Percentiles rank a stretch among this genome's conserved stretches.
phyloP scores from a whole-genome alignment of 805 yeast genomes.

The Pichia scutulata region DNA sequence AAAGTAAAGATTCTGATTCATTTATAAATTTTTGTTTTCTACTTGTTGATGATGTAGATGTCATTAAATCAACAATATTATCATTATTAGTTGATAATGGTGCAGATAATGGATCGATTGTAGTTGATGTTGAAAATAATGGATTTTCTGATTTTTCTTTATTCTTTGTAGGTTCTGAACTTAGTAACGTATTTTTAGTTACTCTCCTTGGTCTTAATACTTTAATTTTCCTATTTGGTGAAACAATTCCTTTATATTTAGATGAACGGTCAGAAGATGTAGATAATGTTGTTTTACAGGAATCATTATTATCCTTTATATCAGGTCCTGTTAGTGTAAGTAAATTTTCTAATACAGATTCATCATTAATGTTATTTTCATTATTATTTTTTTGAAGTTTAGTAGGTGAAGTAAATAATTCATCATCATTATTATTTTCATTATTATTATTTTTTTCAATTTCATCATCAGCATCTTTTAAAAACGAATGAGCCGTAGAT shows the following conservation, averaged over 20 bases:
- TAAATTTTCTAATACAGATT: slow-evolving; percentile 19
- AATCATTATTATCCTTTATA: background rate
- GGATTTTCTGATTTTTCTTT: background rate
- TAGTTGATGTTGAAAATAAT: background rate
- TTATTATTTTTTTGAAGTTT: slow-evolving; percentile 5
- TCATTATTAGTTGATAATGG: background rate
- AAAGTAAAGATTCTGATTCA: slow-evolving; percentile 45
- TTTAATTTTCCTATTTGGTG: slow-evolving; percentile 35
- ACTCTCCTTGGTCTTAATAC: slow-evolving; percentile 41
- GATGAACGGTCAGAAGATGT: background rate
- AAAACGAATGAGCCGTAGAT: background rate
- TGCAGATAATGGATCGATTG: slow-evolving; percentile 23
- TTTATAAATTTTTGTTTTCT: slow-evolving; percentile 13
- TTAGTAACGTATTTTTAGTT: slow-evolving; percentile 25
- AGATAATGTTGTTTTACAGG: background rate
- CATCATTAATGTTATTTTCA: background rate
- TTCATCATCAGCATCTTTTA: background rate
- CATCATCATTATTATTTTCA: background rate
- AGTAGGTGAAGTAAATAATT: slow-evolving; percentile 11
- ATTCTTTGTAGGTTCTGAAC: background rate
- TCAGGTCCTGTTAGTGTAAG: slow-evolving; percentile 10
- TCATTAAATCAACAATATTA: slow-evolving; percentile 1
- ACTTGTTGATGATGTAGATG: slow-evolving; percentile 28
- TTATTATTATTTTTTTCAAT: background rate
- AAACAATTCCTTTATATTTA: slow-evolving; percentile 13